Conservation (phyloP, 768 basidiomycete genomes). For the Lentinus brumalis region DNA sequence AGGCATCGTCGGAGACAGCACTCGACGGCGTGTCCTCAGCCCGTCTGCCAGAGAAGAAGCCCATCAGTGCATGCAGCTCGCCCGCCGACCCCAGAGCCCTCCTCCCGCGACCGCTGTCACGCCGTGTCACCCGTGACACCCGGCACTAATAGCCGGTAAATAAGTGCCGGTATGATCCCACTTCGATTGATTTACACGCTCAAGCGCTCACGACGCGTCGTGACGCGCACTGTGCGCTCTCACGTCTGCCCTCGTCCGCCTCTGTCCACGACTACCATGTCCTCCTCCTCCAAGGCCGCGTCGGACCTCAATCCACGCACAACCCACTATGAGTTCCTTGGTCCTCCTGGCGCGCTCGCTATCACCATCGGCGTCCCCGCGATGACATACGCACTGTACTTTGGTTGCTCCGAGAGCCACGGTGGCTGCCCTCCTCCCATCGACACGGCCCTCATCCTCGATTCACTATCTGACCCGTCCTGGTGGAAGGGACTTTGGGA, state of each 20-base stretch:
- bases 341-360: conserved; percentile 74
- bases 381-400: conserved; percentile 74
- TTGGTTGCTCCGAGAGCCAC: conserved; percentile 70
- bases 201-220: neutral
- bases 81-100: neutral
- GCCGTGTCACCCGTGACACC: neutral
- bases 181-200: too few species aligned
- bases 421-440: conserved; percentile 69
- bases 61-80: conserved; percentile 38
- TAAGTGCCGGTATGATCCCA: too few species aligned
- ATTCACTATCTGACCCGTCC: conserved; percentile 46
- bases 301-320: conserved; percentile 61
- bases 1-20: conserved; percentile 15
- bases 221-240: conserved; percentile 12
- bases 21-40: conserved; percentile 28
- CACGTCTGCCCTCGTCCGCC: conserved; percentile 1
- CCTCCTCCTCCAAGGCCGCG: conserved; percentile 17
- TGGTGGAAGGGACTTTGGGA: conserved; percentile 88
- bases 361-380: conserved; percentile 73
- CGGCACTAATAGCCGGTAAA: too few species aligned
- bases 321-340: conserved; percentile 77
- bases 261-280: conserved; percentile 19
- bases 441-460: conserved; percentile 40
- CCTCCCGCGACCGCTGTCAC: neutral
- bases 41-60: conserved; percentile 43